phyloP scores from a whole-genome alignment of 2,329 filamentous ascomycete species.

The Botrytis hyacinthi region DNA sequence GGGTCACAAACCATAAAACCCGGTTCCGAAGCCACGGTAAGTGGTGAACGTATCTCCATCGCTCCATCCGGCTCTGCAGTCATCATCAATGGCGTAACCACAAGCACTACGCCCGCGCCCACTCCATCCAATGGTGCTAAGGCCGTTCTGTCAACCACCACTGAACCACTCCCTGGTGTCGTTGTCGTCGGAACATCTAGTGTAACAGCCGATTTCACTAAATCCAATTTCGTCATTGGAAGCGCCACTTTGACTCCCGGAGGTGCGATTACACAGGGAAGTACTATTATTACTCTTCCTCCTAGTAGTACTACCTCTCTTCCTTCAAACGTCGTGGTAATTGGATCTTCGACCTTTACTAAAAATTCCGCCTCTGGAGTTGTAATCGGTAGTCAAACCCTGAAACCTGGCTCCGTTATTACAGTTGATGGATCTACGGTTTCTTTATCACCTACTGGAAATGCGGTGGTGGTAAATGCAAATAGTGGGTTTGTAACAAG shows the following conservation, averaged over 20 bases:
- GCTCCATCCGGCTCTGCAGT: constrained; percentile 27
- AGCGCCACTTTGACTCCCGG: constrained; percentile 24
- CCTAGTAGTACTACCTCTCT: not conserved
- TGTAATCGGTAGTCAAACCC: constrained; percentile 22
- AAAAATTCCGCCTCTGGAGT: constrained; percentile 20
- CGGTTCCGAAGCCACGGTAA: constrained; percentile 31
- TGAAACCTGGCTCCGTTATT: constrained; percentile 21
- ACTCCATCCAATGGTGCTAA: not conserved
- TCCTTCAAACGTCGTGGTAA: constrained; percentile 2
- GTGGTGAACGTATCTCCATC: constrained; percentile 30
- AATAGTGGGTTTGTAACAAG: constrained; percentile 18
- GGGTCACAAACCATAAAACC: constrained; percentile 32
- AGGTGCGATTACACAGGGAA: constrained; percentile 21
- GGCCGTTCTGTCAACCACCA: constrained; percentile 12
- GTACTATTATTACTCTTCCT: constrained; percentile 10
- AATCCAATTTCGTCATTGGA: constrained; percentile 22
- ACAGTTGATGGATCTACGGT: constrained; percentile 21
- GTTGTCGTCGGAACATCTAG: constrained; percentile 28
- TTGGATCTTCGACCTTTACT: constrained; percentile 20
- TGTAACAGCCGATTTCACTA: constrained; percentile 27
- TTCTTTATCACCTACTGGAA: constrained; percentile 22
- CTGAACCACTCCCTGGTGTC: constrained; percentile 21
- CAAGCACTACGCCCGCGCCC: constrained; percentile 6
- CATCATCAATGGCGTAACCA: constrained; percentile 27
- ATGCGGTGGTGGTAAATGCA: constrained; percentile 25